Percentiles rank a stretch among this genome's conserved stretches.
Conservation (phyloP, 2,329 filamentous ascomycete species). For the Sclerotinia glacialis region DNA sequence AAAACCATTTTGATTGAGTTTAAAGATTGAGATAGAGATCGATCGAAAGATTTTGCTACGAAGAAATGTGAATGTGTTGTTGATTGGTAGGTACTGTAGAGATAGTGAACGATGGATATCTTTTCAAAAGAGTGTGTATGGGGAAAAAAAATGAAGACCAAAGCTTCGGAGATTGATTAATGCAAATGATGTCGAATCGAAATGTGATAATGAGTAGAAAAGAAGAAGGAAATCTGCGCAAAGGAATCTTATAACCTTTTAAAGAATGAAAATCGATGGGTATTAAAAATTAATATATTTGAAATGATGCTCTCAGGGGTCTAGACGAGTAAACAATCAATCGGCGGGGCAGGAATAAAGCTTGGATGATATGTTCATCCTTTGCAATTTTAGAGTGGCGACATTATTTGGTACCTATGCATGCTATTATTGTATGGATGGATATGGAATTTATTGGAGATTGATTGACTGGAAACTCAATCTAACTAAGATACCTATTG, state of each 20-base stretch:
- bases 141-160: slow-evolving; percentile 14
- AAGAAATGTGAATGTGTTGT: background rate
- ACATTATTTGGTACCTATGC: background rate
- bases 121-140: slow-evolving; percentile 11
- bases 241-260: background rate
- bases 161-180: background rate
- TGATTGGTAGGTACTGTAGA: background rate
- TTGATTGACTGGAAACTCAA: background rate
- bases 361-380: background rate
- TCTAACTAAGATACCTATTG: background rate
- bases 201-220: background rate
- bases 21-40: slow-evolving; percentile 1
- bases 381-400: background rate
- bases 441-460: background rate
- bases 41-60: background rate
- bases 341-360: background rate
- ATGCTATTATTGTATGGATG: too few species aligned
- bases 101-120: slow-evolving; percentile 2
- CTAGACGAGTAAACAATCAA: background rate
- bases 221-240: background rate
- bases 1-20: slow-evolving; percentile 32
- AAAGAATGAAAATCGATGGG: background rate
- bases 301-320: slow-evolving; percentile 7
- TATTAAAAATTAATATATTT: slow-evolving; percentile 9
- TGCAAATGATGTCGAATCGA: slow-evolving; percentile 2